phyloP scores from a whole-genome alignment of 2,329 filamentous ascomycete species.

The Immersiporthe knoxdaviesiana region DNA sequence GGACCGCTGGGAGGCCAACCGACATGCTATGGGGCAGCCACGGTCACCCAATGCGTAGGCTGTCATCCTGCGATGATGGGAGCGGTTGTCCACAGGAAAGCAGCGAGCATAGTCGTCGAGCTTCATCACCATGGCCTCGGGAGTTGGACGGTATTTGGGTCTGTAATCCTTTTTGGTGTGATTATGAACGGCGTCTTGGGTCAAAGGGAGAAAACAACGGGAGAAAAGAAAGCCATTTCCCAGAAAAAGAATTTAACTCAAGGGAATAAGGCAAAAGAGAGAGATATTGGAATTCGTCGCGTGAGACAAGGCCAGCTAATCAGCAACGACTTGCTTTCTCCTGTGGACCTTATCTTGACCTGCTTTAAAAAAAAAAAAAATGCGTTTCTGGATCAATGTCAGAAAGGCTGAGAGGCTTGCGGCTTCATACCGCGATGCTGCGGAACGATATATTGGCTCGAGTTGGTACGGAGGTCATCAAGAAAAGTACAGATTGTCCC shows the following conservation, averaged over 20 bases:
- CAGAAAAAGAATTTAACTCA: no score
- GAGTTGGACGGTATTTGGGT: not conserved
- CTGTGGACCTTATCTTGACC: not conserved
- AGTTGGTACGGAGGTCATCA: not conserved
- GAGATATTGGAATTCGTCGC: not conserved
- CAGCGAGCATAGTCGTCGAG: not conserved
- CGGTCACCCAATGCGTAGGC: not conserved
- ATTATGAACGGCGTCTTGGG: not conserved
- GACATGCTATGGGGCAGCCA: not conserved
- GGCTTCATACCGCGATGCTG: not conserved
- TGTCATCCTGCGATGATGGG: not conserved
- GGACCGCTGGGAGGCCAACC: not conserved
- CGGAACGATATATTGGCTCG: not conserved
- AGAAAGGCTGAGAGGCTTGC: not conserved
- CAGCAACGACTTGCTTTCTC: not conserved
- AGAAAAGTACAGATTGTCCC: not conserved
- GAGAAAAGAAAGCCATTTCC: not conserved
- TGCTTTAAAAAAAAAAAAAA: no score
- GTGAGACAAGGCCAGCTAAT: not conserved
- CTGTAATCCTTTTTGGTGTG: not conserved
- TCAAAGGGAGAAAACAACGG: not conserved
- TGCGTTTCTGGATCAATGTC: not conserved
- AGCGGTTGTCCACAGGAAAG: not conserved
- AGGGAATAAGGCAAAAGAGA: not conserved
- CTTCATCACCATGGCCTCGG: not conserved